Conservation (phyloP, 805 yeast species). For the Suhomyces emberorum region DNA sequence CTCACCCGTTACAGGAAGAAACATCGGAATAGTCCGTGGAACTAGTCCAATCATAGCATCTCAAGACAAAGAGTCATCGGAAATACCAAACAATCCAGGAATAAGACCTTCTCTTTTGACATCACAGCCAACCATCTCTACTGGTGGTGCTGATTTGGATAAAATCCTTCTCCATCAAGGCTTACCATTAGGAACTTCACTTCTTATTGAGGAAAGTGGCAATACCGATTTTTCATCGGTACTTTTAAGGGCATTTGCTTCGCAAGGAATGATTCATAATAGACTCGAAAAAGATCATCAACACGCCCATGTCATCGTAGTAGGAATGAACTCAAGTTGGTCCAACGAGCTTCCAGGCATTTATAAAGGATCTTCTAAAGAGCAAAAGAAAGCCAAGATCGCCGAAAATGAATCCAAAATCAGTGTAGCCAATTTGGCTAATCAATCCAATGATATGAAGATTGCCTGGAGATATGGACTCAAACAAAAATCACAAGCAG, state of each 20-base stretch:
- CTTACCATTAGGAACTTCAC: slow-evolving; percentile 69
- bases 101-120: slow-evolving; percentile 74
- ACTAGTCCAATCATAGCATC: neutral
- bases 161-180: slow-evolving; percentile 77
- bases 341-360: slow-evolving; percentile 72
- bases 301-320: slow-evolving; percentile 56
- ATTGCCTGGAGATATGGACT: slow-evolving; percentile 94
- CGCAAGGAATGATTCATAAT: slow-evolving; percentile 73
- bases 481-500: slow-evolving; percentile 23
- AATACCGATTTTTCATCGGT: slow-evolving; percentile 84
- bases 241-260: slow-evolving; percentile 61
- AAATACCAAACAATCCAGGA: slow-evolving; percentile 28
- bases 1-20: neutral
- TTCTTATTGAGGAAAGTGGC: slow-evolving; percentile 78
- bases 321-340: slow-evolving; percentile 61
- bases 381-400: slow-evolving; percentile 59
- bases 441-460: slow-evolving; percentile 50
- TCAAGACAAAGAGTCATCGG: too few relatives aligned
- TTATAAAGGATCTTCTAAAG: slow-evolving; percentile 65
- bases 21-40: neutral
- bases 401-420: slow-evolving; percentile 56
- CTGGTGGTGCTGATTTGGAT: slow-evolving; percentile 79
- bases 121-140: slow-evolving; percentile 72
- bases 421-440: slow-evolving; percentile 62
- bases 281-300: slow-evolving; percentile 38